Base-by-base conservation (phyloP, 176 grass and related monocot species). In the Ampelocalamus luodianensis region DNA sequence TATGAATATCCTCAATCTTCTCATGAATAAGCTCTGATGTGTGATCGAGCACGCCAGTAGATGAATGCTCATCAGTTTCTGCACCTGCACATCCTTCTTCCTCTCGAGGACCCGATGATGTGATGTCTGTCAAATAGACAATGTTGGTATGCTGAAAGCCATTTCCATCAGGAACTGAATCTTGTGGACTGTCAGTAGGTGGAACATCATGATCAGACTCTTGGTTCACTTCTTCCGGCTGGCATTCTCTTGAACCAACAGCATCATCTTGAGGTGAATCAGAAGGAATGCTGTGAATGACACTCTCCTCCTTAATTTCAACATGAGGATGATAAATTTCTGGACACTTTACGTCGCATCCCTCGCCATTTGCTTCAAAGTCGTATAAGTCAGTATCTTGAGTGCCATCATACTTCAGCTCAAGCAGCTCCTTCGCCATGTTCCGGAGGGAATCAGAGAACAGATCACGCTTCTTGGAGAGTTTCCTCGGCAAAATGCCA, bases 341-440 rank as follows among this genome's bases (percentile, higher is more conserved):
- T 63, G 43, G 70, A 44, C 29, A 89, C 66, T 87, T 79, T 65
- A 88, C 23, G 43, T 87, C 51, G 66, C 62, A 90, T 64, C 39
- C 89, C 15, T 89, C 76, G 39, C 68, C 74, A 58, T 91, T 83
- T 65, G 89, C 77, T 82, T 94, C 92, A 3, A 82, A 88, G 59
- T 73, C 86, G 89, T 92, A 79, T 29, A 82, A 78, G 73, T 79
- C 76, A 20, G 38, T 63, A 63, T 90, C 87, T 83, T 90, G 65
- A 76, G 85, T 85, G 56, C 70, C 68, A 86, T 94, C 88, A 87
- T 90, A 74, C 76, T 97, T 94, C 12, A 97, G 79, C 71, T 93
- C 91, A 45, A 97, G 92, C 32, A 92, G 62, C 69, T 89, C 85
- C 83, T 94, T 92, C 0, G 90, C 88, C 88, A 92, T 92, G 79